These are phyloP conservation scores for Nicotiana rustica DNA, from an alignment of 305 asterid species.

Conservation along the genomic window DNA sequence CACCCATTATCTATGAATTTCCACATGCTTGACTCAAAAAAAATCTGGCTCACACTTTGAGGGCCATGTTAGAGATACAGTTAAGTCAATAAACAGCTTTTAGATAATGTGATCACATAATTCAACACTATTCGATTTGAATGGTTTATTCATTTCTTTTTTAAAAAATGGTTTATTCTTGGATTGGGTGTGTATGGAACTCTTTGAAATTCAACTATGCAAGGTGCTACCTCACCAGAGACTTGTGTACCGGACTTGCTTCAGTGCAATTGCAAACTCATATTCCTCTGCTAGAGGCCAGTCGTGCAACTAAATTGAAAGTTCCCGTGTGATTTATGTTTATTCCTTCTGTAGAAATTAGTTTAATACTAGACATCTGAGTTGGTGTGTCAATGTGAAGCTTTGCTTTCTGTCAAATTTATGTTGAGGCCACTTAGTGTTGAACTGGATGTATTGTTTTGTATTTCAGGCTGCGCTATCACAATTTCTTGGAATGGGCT, in stretches of 20 bases:
- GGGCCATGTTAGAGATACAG: not conserved
- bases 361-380: not conserved
- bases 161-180: not conserved
- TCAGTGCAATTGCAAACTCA: constrained; percentile 13
- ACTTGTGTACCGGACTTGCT: not conserved
- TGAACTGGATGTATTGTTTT: constrained; percentile 20
- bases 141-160: not conserved
- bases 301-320: not conserved
- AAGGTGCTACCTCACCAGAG: not conserved
- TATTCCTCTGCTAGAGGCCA: not conserved
- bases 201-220: constrained; percentile 21
- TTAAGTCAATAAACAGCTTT: not conserved
- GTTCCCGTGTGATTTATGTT: not conserved
- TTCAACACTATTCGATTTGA: not conserved
- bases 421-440: not conserved
- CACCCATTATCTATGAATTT: not conserved
- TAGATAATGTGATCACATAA: not conserved
- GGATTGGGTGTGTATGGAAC: not conserved
- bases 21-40: not conserved
- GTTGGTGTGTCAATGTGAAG: not conserved
- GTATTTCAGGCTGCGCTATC: constrained; percentile 47
- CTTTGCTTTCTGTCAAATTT: not conserved
- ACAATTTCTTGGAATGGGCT: constrained; percentile 46
- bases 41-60: not conserved
- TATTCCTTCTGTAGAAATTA: not conserved